phyloP scores from a whole-genome alignment of 805 yeast genomes.

The Diddensiella transvaalensis region DNA sequence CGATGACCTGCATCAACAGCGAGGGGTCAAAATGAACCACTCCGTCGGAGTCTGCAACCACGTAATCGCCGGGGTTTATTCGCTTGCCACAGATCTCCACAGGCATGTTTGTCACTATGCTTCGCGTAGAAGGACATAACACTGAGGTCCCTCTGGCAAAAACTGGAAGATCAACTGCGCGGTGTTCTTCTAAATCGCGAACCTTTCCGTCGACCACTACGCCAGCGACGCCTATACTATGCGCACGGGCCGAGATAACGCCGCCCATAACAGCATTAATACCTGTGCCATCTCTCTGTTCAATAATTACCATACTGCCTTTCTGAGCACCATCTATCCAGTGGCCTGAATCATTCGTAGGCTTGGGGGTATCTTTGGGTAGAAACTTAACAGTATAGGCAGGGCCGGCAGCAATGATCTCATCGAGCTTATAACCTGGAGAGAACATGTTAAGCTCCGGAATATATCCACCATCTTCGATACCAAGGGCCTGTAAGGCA shows the following conservation, averaged over 20 bases:
- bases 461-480: constrained; percentile 14
- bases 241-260: constrained; percentile 14
- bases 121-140: constrained; percentile 15
- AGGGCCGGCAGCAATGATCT: constrained; percentile 14
- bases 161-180: constrained; percentile 11
- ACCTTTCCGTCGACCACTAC: constrained; percentile 16
- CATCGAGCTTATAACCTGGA: constrained; percentile 11
- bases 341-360: not conserved
- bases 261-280: constrained; percentile 16
- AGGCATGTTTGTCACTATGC: constrained; percentile 40
- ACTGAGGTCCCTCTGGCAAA: constrained; percentile 15
- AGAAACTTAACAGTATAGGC: constrained; percentile 15
- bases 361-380: not conserved
- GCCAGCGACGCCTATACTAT: constrained; percentile 13
- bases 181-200: constrained; percentile 16
- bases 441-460: constrained; percentile 12
- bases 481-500: constrained; percentile 14
- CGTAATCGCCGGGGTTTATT: constrained; percentile 50
- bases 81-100: constrained; percentile 80
- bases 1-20: constrained; percentile 9
- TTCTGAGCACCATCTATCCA: constrained; percentile 13
- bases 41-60: constrained; percentile 16
- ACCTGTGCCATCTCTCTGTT: constrained; percentile 9
- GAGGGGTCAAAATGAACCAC: constrained; percentile 12
- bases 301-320: constrained; percentile 10